Evolutionary conservation across 1,284 basidiomycete genomes (phyloP).

Genomic region (Ceratobasidium sp.): DNA sequence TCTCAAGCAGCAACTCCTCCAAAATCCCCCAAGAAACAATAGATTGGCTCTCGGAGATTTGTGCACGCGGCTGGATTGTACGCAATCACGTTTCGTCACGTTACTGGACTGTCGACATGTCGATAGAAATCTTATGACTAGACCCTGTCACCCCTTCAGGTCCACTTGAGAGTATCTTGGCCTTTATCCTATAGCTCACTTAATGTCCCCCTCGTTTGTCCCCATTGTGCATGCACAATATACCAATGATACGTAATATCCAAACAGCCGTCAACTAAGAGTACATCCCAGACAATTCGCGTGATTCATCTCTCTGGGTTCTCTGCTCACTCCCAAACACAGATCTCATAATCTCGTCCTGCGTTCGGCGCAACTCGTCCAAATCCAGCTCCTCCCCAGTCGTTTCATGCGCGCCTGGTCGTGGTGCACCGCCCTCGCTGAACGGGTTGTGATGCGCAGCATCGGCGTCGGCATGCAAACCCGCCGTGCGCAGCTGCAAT

Average conservation of each 20-base stretch:
- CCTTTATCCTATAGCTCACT: not conserved
- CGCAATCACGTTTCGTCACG: constrained; percentile 12
- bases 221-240: constrained; percentile 21
- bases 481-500: constrained; percentile 8
- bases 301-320: constrained; percentile 16
- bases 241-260: constrained; percentile 24
- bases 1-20: constrained; percentile 21
- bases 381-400: not conserved
- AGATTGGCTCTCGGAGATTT: too few relatives aligned
- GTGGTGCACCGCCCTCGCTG: constrained; percentile 19
- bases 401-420: not conserved
- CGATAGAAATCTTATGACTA: constrained; percentile 3
- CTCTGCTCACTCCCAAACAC: not conserved
- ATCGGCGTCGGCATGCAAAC: constrained; percentile 1
- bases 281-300: constrained; percentile 46
- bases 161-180: too few relatives aligned
- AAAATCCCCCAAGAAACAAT: constrained; percentile 33
- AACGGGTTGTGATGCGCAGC: constrained; percentile 29
- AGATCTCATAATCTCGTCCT: constrained; percentile 1
- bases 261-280: constrained; percentile 9
- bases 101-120: not conserved
- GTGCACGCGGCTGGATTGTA: too few relatives aligned
- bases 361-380: not conserved
- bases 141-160: too few relatives aligned
- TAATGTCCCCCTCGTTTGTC: not conserved